phyloP scores from a whole-genome alignment of 2,329 filamentous ascomycete species.

The Phyllosticta paracitricarpa region DNA sequence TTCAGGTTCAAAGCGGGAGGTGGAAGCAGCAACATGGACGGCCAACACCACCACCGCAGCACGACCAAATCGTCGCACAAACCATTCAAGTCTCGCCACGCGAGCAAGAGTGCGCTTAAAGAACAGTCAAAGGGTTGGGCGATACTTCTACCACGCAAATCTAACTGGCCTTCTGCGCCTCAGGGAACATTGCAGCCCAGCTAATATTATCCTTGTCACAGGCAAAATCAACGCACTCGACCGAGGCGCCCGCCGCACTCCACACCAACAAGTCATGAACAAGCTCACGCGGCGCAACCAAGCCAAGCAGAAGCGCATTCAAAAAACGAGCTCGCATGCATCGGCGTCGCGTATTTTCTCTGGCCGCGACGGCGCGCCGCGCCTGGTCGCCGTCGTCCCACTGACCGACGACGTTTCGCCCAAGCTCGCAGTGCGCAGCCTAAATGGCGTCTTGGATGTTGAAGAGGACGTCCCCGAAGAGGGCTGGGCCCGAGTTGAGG shows the following conservation, averaged over 20 bases:
- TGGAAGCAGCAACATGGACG: slow-evolving; percentile 45
- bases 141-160: neutral
- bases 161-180: too few species aligned
- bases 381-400: slow-evolving; percentile 80
- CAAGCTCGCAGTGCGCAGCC: slow-evolving; percentile 52
- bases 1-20: slow-evolving; percentile 79
- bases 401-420: slow-evolving; percentile 65
- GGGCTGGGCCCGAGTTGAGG: slow-evolving; percentile 52
- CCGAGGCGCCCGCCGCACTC: slow-evolving; percentile 68
- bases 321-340: slow-evolving; percentile 74
- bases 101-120: slow-evolving; percentile 78
- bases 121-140: slow-evolving; percentile 70
- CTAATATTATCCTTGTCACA: slow-evolving; percentile 25
- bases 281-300: slow-evolving; percentile 94
- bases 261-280: slow-evolving; percentile 93
- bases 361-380: slow-evolving; percentile 77
- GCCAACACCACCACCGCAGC: slow-evolving; percentile 75
- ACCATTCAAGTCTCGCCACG: slow-evolving; percentile 83
- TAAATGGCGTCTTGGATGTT: slow-evolving; percentile 75
- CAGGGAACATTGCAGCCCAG: too few species aligned
- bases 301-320: slow-evolving; percentile 76
- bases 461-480: slow-evolving; percentile 52
- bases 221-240: slow-evolving; percentile 67
- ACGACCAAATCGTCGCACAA: slow-evolving; percentile 87
- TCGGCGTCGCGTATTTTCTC: slow-evolving; percentile 71